Conservation (phyloP, 805 yeast genomes). For the Candida glaebosa region DNA sequence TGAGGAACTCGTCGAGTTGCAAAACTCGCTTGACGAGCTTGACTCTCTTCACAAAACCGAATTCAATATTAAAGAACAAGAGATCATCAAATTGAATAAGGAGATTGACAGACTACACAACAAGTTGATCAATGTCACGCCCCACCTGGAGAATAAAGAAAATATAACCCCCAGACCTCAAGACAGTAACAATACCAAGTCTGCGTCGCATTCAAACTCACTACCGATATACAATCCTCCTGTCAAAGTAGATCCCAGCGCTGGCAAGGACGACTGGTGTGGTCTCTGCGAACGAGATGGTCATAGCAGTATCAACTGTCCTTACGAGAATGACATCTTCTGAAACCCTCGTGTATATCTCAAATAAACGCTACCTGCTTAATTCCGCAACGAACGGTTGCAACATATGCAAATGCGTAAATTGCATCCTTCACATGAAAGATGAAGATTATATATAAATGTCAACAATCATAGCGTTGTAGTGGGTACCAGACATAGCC, state of each 20-base stretch:
- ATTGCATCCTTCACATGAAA: slow-evolving; percentile 1
- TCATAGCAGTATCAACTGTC: slow-evolving; percentile 84
- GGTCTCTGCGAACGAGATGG: slow-evolving; percentile 90
- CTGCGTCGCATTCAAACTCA: background rate
- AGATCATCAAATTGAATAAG: slow-evolving; percentile 18
- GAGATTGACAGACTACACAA: slow-evolving; percentile 21
- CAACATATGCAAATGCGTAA: background rate
- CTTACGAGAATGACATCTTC: slow-evolving; percentile 65
- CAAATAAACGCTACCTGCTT: background rate
- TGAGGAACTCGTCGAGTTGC: slow-evolving; percentile 41
- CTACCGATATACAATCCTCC: slow-evolving; percentile 52
- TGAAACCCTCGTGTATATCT: slow-evolving; percentile 12
- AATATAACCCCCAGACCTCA: background rate
- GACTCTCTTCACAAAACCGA: slow-evolving; percentile 36
- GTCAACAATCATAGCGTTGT: background rate
- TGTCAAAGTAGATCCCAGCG: slow-evolving; percentile 55
- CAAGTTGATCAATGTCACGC: slow-evolving; percentile 16
- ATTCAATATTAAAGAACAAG: slow-evolving; percentile 23
- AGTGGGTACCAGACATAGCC: background rate
- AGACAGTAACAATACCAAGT: background rate
- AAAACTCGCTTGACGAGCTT: slow-evolving; percentile 40
- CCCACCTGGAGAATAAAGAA: background rate
- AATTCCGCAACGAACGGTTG: background rate
- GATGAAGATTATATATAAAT: background rate
- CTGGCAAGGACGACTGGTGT: slow-evolving; percentile 82